Conservation (phyloP, 176 grass and related monocot genomes). For the Oropetium thomaeum region DNA sequence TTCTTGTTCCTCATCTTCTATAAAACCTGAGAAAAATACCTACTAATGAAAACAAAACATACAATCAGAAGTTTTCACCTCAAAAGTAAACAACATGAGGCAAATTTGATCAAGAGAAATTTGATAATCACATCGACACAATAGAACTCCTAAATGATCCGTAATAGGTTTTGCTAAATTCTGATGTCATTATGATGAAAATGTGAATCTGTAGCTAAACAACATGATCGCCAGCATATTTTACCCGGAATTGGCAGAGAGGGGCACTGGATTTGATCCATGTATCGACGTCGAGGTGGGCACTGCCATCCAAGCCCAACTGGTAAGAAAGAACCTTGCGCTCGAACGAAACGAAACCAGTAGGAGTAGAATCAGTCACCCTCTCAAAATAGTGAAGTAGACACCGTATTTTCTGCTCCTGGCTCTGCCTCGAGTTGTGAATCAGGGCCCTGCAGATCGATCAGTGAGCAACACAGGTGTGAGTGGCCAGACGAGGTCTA, state of each 20-base stretch:
- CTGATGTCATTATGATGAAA: too few relatives aligned
- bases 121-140: background rate
- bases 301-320: background rate
- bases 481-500: too few relatives aligned
- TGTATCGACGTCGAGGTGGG: constrained; percentile 40
- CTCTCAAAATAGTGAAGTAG: constrained; percentile 91
- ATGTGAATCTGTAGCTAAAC: too few relatives aligned
- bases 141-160: background rate
- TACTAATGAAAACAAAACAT: constrained; percentile 61
- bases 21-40: constrained; percentile 72
- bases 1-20: constrained; percentile 87
- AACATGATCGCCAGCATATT: too few relatives aligned
- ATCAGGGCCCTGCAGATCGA: constrained; percentile 39
- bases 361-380: constrained; percentile 45
- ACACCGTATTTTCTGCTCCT: constrained; percentile 84
- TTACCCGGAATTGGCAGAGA: constrained; percentile 75
- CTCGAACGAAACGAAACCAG: constrained; percentile 75
- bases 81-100: background rate
- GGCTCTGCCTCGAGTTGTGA: constrained; percentile 46
- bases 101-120: too few relatives aligned
- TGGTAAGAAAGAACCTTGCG: constrained; percentile 58
- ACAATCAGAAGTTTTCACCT: constrained; percentile 19
- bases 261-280: constrained; percentile 61
- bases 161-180: too few relatives aligned
- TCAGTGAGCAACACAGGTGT: background rate